phyloP scores from a whole-genome alignment of 306 rosid genomes.

The Crotalaria pallida region DNA sequence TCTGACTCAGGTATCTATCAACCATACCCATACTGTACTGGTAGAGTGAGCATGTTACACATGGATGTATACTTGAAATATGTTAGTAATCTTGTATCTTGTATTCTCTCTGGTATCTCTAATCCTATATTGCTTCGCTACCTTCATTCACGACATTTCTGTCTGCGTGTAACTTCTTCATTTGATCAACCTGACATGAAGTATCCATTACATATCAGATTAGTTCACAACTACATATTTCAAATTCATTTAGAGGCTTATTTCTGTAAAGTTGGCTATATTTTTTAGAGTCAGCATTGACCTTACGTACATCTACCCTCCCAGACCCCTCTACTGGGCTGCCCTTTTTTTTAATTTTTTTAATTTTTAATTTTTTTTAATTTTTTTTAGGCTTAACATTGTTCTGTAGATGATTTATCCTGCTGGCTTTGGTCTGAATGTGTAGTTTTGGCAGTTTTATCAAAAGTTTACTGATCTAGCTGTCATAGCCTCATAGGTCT shows the following conservation, averaged over 20 bases:
- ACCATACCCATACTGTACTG: not conserved
- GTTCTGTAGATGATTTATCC: not conserved
- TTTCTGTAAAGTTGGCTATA: not conserved
- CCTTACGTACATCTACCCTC: no score
- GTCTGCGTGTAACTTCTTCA: not conserved
- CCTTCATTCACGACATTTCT: not conserved
- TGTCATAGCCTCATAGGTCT: not conserved
- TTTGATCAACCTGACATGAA: not conserved
- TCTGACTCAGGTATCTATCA: constrained; percentile 67
- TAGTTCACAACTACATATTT: not conserved
- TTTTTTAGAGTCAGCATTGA: not conserved
- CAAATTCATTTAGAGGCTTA: not conserved
- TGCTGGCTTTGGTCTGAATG: constrained; percentile 4
- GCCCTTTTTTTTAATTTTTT: no score
- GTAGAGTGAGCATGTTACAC: not conserved
- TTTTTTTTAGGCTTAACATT: not conserved
- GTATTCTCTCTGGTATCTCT: constrained; percentile 17
- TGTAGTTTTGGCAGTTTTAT: constrained; percentile 12
- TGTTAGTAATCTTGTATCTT: constrained; percentile 16
- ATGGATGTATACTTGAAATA: not conserved
- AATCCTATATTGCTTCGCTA: not conserved
- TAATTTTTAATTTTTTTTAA: no score
- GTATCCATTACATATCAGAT: constrained; percentile 24
- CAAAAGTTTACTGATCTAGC: not conserved
- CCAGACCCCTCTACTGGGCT: no score